Evolutionary conservation across 2,329 filamentous ascomycete genomes (phyloP).

Genomic region (Claviceps humidiphila): DNA sequence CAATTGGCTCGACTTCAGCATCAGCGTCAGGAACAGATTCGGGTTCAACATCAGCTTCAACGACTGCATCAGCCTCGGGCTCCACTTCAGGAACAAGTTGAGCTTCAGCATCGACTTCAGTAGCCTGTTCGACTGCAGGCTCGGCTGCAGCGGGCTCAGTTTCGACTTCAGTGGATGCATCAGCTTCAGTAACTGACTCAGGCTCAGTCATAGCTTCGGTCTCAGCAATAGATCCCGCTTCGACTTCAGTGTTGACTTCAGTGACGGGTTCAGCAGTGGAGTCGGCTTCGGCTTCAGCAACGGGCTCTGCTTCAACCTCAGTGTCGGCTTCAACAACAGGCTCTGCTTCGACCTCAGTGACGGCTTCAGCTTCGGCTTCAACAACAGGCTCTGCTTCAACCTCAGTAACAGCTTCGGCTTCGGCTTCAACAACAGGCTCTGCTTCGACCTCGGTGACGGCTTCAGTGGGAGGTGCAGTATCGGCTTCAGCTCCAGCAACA

Average conservation of each 20-base stretch:
- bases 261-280: not conserved
- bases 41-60: not conserved
- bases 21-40: not conserved
- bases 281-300: not conserved
- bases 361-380: not conserved
- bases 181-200: not conserved
- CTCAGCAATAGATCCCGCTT: not conserved
- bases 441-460: not conserved
- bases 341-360: not conserved
- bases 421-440: not conserved
- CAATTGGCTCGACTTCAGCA: not conserved
- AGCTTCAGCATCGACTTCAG: not conserved
- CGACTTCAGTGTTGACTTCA: not conserved
- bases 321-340: not conserved
- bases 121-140: not conserved
- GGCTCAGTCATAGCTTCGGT: not conserved
- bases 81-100: not conserved
- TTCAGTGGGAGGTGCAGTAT: too few relatives aligned
- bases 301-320: conserved; percentile 1
- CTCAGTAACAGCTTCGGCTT: not conserved
- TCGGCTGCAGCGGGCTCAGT: too few relatives aligned
- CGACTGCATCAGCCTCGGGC: not conserved
- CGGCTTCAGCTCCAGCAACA: not conserved
- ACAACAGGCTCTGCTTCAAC: not conserved
- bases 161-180: not conserved